phyloP scores from a whole-genome alignment of 768 basidiomycete genomes.

The Lactarius vividus region DNA sequence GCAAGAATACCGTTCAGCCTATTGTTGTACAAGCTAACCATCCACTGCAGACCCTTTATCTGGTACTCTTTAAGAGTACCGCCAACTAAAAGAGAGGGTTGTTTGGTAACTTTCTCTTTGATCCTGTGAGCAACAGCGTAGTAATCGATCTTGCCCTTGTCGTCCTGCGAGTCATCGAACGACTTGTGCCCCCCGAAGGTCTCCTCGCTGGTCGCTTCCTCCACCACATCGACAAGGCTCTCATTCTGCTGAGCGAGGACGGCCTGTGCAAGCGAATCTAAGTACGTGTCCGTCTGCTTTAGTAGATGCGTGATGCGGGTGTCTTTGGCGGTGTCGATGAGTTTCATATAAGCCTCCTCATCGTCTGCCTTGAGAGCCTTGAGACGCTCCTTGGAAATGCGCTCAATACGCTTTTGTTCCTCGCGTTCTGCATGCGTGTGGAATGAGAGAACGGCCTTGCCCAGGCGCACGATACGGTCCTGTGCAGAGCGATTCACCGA shows the following conservation, averaged over 20 bases:
- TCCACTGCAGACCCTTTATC: slow-evolving; percentile 94
- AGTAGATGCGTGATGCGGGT: slow-evolving; percentile 97
- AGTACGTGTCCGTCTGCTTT: slow-evolving; percentile 89
- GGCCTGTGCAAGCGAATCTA: slow-evolving; percentile 92
- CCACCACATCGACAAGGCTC: slow-evolving; percentile 39
- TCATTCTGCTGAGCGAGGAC: slow-evolving; percentile 91
- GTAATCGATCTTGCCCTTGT: slow-evolving; percentile 85
- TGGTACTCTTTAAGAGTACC: slow-evolving; percentile 95
- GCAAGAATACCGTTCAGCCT: slow-evolving; percentile 91
- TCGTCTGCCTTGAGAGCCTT: slow-evolving; percentile 97
- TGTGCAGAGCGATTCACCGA: slow-evolving; percentile 59
- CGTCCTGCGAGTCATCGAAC: slow-evolving; percentile 57
- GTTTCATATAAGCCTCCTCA: slow-evolving; percentile 99
- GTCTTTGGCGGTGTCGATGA: slow-evolving; percentile 98
- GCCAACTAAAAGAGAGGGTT: slow-evolving; percentile 74
- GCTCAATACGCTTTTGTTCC: slow-evolving; percentile 95
- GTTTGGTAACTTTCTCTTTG: slow-evolving; percentile 76
- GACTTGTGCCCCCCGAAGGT: slow-evolving; percentile 84
- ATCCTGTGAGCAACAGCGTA: slow-evolving; percentile 93
- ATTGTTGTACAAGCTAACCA: slow-evolving; percentile 98
- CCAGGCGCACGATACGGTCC: slow-evolving; percentile 57
- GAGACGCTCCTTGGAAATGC: slow-evolving; percentile 95
- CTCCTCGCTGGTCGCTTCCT: slow-evolving; percentile 76
- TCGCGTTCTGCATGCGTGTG: slow-evolving; percentile 94
- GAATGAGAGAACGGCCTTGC: slow-evolving; percentile 76